phyloP scores from a whole-genome alignment of 345 rosid species.

The Eucalyptus curtisii region DNA sequence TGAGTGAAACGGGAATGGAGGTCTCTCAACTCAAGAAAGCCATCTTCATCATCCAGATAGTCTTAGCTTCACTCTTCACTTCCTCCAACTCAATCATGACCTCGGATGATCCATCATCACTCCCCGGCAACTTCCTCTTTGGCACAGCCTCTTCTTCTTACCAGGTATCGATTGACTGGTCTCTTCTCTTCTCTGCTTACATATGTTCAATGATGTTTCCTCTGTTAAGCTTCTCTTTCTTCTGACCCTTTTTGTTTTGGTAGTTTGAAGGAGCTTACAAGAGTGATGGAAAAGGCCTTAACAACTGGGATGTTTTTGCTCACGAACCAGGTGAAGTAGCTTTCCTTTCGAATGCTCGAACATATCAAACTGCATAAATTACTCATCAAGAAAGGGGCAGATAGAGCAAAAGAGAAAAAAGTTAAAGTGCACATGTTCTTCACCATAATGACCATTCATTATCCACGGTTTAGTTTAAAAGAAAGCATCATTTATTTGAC shows the following conservation, averaged over 20 bases:
- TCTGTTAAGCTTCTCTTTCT: background rate
- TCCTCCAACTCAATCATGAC: background rate
- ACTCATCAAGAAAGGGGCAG: background rate
- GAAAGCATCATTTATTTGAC: background rate
- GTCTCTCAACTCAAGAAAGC: background rate
- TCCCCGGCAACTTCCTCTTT: constrained; percentile 46
- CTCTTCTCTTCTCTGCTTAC: background rate
- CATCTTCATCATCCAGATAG: background rate
- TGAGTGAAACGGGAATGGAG: background rate
- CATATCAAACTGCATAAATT: background rate
- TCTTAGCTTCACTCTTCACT: background rate
- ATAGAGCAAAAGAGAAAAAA: background rate
- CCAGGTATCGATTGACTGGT: constrained; percentile 21
- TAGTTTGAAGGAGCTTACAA: constrained; percentile 46
- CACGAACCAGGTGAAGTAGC: constrained; percentile 16
- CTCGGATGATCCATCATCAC: background rate
- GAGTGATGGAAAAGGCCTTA: constrained; percentile 44
- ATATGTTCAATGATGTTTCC: background rate
- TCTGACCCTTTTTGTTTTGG: background rate
- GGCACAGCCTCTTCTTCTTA: constrained; percentile 80
- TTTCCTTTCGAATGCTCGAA: background rate
- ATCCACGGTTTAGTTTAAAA: background rate
- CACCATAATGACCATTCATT: background rate
- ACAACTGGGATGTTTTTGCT: constrained; percentile 41
- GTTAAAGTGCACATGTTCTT: background rate